Conservation (phyloP, 768 basidiomycete species). For the Russula compacta region DNA sequence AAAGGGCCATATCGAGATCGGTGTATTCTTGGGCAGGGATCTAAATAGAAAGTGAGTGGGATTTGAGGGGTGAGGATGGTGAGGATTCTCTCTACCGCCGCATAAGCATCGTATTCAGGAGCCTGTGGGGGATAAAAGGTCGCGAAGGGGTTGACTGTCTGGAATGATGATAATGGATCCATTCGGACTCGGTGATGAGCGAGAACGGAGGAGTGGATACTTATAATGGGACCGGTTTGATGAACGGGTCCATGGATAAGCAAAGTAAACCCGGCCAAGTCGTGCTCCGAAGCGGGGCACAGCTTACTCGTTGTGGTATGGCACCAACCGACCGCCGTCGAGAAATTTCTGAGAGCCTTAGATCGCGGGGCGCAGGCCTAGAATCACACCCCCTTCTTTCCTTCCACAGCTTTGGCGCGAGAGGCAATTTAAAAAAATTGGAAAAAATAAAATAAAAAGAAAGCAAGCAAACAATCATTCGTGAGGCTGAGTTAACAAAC, state of each 20-base stretch:
- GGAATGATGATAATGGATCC: conserved; percentile 11
- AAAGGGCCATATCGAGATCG: conserved; percentile 7
- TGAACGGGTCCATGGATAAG: conserved; percentile 5
- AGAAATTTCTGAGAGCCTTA: conserved; percentile 8
- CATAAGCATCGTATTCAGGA: conserved; percentile 5
- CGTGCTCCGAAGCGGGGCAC: not conserved
- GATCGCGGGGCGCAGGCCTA: conserved; percentile 1
- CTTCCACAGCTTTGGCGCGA: conserved; percentile 6
- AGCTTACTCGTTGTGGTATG: conserved; percentile 13
- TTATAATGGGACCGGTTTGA: conserved; percentile 17
- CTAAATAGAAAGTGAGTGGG: conserved; percentile 5
- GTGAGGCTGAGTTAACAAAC: not conserved
- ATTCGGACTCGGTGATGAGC: not conserved
- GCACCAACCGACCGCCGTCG: conserved; percentile 8
- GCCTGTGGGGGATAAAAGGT: conserved; percentile 14
- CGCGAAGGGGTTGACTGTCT: conserved; percentile 10
- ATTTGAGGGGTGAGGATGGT: not conserved
- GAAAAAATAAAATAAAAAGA: too few relatives aligned
- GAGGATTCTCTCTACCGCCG: not conserved
- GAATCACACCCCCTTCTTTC: conserved; percentile 1
- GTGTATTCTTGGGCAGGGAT: conserved; percentile 6
- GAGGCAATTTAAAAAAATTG: not conserved
- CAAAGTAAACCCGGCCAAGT: conserved; percentile 4
- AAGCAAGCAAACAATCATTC: not conserved
- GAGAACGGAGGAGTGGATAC: conserved; percentile 13